phyloP scores from a whole-genome alignment of 768 basidiomycete genomes.

The Tylopilus balloui region DNA sequence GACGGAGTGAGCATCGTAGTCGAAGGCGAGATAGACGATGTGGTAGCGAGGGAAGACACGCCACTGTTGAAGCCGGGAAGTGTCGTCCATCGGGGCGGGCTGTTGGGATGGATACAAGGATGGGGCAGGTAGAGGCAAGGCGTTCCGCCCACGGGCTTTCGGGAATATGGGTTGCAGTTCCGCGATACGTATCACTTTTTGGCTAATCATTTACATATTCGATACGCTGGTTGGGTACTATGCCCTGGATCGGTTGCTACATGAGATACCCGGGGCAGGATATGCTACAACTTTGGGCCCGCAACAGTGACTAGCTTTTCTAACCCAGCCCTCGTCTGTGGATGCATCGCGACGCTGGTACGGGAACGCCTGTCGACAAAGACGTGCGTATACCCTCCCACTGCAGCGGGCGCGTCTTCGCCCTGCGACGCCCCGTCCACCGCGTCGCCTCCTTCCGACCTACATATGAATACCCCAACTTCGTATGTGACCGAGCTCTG shows the following conservation, averaged over 20 bases:
- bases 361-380: slow-evolving; percentile 63
- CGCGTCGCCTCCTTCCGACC: background rate
- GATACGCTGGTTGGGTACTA: background rate
- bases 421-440: background rate
- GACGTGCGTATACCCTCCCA: slow-evolving; percentile 74
- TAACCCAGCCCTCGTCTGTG: slow-evolving; percentile 44
- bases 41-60: slow-evolving; percentile 13
- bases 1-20: slow-evolving; percentile 16
- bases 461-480: slow-evolving; percentile 62
- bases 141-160: background rate
- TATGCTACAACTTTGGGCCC: slow-evolving; percentile 17
- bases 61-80: slow-evolving; percentile 23
- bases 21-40: slow-evolving; percentile 15
- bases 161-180: no score
- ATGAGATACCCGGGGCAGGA: no score
- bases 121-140: slow-evolving; percentile 12
- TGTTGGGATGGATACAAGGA: slow-evolving; percentile 23
- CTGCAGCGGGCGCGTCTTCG: slow-evolving; percentile 33
- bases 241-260: no score
- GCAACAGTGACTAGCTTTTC: slow-evolving; percentile 6
- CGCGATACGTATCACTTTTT: background rate
- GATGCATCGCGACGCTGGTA: slow-evolving; percentile 49
- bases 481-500: slow-evolving; percentile 77
- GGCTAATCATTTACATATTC: background rate
- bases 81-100: slow-evolving; percentile 18